A percentile compares a stretch with the other conserved stretches of the same genome.
Conservation (phyloP, 352 stramenopile species). For the Phytophthora cactorum region DNA sequence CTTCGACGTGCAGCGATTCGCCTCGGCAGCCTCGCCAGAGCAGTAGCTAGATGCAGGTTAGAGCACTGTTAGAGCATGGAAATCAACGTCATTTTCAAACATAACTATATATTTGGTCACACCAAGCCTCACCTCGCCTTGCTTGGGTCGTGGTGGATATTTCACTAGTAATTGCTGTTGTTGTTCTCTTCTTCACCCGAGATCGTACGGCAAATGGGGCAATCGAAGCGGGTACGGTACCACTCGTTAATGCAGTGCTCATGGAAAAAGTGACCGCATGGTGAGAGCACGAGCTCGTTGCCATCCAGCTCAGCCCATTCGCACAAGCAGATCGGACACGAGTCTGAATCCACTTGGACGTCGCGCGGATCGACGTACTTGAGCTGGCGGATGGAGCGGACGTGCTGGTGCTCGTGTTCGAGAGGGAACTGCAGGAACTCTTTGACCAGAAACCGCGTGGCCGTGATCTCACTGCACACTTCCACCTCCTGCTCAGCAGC, state of each 20-base stretch:
- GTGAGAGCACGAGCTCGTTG: slow-evolving; percentile 81
- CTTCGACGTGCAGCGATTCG: slow-evolving; percentile 50
- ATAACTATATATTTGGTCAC: slow-evolving; percentile 35
- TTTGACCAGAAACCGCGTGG: slow-evolving; percentile 77
- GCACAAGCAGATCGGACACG: slow-evolving; percentile 83
- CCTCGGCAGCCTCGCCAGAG: slow-evolving; percentile 13
- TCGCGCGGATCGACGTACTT: slow-evolving; percentile 88
- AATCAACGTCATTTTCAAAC: slow-evolving; percentile 25
- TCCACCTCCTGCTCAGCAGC: slow-evolving; percentile 49
- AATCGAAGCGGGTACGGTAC: slow-evolving; percentile 89
- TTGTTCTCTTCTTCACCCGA: slow-evolving; percentile 55
- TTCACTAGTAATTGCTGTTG: slow-evolving; percentile 26
- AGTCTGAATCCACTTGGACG: slow-evolving; percentile 81
- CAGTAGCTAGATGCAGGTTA: slow-evolving; percentile 8
- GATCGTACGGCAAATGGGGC: slow-evolving; percentile 88
- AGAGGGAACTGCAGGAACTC: slow-evolving; percentile 86
- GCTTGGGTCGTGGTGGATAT: slow-evolving; percentile 2
- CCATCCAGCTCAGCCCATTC: slow-evolving; percentile 87
- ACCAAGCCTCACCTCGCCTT: slow-evolving; percentile 6
- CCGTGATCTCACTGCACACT: slow-evolving; percentile 70
- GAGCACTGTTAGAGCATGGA: slow-evolving; percentile 16
- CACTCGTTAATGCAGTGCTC: slow-evolving; percentile 91
- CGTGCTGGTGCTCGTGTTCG: slow-evolving; percentile 82
- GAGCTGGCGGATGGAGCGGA: slow-evolving; percentile 81
- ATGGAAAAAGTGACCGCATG: slow-evolving; percentile 88